Evolutionary conservation across 2,329 filamentous ascomycete species (phyloP), one percentile per base, ranked within the genome.

Genomic region (Ophiocordyceps camponoti-floridani): DNA sequence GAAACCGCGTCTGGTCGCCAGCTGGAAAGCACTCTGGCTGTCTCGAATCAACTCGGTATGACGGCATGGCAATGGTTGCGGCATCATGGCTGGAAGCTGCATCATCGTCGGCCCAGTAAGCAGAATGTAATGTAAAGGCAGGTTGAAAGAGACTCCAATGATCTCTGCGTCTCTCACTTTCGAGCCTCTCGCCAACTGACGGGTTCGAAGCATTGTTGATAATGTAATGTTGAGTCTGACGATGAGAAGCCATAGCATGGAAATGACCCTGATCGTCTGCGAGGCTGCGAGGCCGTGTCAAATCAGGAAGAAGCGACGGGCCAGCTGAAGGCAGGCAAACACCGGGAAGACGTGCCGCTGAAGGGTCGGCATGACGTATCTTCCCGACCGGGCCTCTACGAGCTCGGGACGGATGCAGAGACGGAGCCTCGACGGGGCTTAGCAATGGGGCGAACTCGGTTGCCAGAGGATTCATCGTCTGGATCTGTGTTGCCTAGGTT

Each of bases 391-490:
- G 14, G 4, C 16, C 18, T 16, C 12, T 18, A 33, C 28, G 12
- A 13, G 33, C 28, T 7, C 9, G 23, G 8, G 16, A 13, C 6
- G 40, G 38, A 9, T 16, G 26, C 33, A 18, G 45, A 18, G 43
- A 16, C 6, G 13, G 4, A 16, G 28, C 23, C 5, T 16, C 8
- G 26, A 42, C 40, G 23, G 48, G 38, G 31, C 42, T 45, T 28
- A 42, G 37, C 11, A 42, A 46, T 27, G 57, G 56, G 16, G 51
- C 47, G 42, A 58, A 58, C 16, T 50, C 47, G n/a, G 48, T 47
- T 8, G 56, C 56, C 16, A 48, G 50, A 4, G 56, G 56, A 47
- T 59, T 59, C 56, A 59, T 59, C 12, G 23, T 46, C 10, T 43
- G 13, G 13, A 7, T 11, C 6, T 37, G 28, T 30, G 28, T 9